Conservation (phyloP, 2,329 filamentous ascomycete genomes). For the Cercospora berteroae region DNA sequence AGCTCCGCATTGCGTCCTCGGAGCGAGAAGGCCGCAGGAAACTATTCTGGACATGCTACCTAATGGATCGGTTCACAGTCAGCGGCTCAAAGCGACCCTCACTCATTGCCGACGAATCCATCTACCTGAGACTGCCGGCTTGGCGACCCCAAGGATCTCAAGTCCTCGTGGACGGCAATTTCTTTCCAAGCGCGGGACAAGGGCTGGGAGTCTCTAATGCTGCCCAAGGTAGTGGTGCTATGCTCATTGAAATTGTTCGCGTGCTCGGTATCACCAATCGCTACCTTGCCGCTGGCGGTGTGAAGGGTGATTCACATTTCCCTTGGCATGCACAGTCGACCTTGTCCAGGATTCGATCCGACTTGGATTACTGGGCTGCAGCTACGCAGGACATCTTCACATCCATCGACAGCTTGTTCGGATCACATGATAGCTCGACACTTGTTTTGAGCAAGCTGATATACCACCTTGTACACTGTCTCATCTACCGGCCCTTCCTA, state of each 20-base stretch:
- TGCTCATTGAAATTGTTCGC: slow-evolving; percentile 80
- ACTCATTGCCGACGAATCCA: slow-evolving; percentile 73
- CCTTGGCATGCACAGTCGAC: slow-evolving; percentile 87
- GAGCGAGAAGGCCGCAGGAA: slow-evolving; percentile 75
- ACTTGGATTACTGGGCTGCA: slow-evolving; percentile 80
- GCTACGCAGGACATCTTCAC: slow-evolving; percentile 77
- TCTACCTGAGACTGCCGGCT: slow-evolving; percentile 71
- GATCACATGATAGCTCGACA: slow-evolving; percentile 73
- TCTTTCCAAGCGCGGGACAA: slow-evolving; percentile 69
- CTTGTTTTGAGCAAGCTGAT: slow-evolving; percentile 81
- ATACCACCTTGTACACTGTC: slow-evolving; percentile 81
- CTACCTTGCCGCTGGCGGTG: slow-evolving; percentile 79
- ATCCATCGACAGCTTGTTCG: slow-evolving; percentile 71
- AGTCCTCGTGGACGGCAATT: slow-evolving; percentile 69
- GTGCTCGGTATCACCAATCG: slow-evolving; percentile 80
- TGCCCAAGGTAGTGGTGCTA: slow-evolving; percentile 70
- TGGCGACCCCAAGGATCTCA: slow-evolving; percentile 64
- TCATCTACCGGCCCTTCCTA: slow-evolving; percentile 83
- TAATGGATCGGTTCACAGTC: slow-evolving; percentile 79
- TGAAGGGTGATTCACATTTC: slow-evolving; percentile 86
- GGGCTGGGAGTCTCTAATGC: slow-evolving; percentile 54
- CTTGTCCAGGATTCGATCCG: slow-evolving; percentile 79
- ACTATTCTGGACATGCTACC: slow-evolving; percentile 86
- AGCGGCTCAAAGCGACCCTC: slow-evolving; percentile 80
- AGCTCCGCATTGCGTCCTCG: slow-evolving; percentile 59